These are phyloP conservation scores for Fusarium drepaniforme DNA, from an alignment of 2,329 filamentous ascomycete species.

Conservation along the genomic window DNA sequence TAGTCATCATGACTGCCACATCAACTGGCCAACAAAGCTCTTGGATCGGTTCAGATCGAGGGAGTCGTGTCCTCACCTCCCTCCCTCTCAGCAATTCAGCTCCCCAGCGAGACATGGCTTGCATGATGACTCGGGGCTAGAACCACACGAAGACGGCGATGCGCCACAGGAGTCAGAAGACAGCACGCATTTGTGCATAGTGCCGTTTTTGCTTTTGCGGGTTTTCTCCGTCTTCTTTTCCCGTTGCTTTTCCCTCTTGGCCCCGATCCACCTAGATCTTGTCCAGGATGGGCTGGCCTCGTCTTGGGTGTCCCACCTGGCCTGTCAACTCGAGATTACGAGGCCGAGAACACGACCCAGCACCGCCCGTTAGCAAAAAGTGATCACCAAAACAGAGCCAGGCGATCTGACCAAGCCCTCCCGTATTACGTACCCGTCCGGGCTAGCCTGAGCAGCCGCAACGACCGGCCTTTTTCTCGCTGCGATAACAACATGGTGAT, in stretches of 20 bases:
- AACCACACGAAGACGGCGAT: slow-evolving; percentile 27
- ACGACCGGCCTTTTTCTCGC: slow-evolving; percentile 19
- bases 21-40: slow-evolving; percentile 11
- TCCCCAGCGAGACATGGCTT: slow-evolving; percentile 41
- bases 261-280: slow-evolving; percentile 39
- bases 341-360: slow-evolving; percentile 30
- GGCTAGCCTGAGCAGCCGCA: background rate
- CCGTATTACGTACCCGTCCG: slow-evolving; percentile 35
- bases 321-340: slow-evolving; percentile 32
- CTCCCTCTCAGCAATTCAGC: slow-evolving; percentile 10
- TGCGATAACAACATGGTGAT: slow-evolving; percentile 11
- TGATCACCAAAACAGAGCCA: slow-evolving; percentile 18
- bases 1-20: slow-evolving; percentile 28
- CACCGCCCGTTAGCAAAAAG: slow-evolving; percentile 18
- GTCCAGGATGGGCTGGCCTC: slow-evolving; percentile 30
- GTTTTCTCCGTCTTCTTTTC: slow-evolving; percentile 18
- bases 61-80: slow-evolving; percentile 16
- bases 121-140: slow-evolving; percentile 35
- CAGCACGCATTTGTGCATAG: slow-evolving; percentile 10
- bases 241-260: slow-evolving; percentile 20
- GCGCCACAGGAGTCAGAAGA: slow-evolving; percentile 31
- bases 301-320: slow-evolving; percentile 15
- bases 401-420: slow-evolving; percentile 13
- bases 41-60: slow-evolving; percentile 18
- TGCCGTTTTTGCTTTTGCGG: slow-evolving; percentile 18